Percentiles rank a stretch among this genome's conserved stretches.
Evolutionary conservation across 768 basidiomycete genomes (phyloP).

Genomic region (Imleria badia): DNA sequence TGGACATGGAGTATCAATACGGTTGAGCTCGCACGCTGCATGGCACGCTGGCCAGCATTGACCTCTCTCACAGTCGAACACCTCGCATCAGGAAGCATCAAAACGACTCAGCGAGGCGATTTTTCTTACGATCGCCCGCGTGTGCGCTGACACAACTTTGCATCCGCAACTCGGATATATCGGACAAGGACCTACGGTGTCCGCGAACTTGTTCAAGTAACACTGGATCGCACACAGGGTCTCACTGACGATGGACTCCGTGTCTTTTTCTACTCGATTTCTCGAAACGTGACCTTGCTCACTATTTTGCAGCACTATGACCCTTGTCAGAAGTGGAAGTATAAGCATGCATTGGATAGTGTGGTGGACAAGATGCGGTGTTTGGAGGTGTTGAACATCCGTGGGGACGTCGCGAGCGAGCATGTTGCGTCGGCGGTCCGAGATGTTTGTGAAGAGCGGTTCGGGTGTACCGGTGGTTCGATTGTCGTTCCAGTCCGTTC

Average conservation of each 20-base stretch:
- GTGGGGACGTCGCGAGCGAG: neutral
- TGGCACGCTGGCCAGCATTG: neutral
- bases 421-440: neutral
- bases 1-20: neutral
- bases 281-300: neutral
- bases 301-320: neutral
- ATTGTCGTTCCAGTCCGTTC: neutral
- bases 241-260: neutral
- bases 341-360: no score
- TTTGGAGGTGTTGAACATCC: neutral
- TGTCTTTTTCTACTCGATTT: neutral
- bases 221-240: neutral
- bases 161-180: neutral
- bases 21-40: neutral
- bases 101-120: neutral
- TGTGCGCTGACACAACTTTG: slow-evolving; percentile 1
- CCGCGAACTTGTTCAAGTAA: neutral
- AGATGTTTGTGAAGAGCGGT: neutral
- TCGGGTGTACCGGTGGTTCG: neutral
- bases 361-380: neutral
- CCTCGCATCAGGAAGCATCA: neutral
- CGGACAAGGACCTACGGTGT: neutral
- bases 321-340: no score
- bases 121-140: neutral
- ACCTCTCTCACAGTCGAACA: neutral